Percentiles rank a stretch among this genome's conserved stretches.
Conservation (phyloP, 2,329 filamentous ascomycete species). For the Fusarium tjaetaba region DNA sequence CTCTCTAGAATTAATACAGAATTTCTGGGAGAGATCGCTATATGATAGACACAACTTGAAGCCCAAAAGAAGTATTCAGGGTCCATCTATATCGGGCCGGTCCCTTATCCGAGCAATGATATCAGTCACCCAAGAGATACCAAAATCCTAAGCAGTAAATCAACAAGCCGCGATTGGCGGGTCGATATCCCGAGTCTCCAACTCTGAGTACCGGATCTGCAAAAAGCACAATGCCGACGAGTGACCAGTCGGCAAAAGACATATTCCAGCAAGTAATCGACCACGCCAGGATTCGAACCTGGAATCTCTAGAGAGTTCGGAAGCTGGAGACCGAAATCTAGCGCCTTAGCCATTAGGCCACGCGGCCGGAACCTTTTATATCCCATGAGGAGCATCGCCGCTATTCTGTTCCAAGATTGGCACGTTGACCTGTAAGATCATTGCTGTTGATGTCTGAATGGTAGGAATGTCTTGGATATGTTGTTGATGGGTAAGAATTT, state of each 20-base stretch:
- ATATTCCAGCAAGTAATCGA: constrained; percentile 33
- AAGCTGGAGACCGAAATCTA: constrained; percentile 51
- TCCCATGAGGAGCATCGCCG: background rate
- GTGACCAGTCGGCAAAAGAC: background rate
- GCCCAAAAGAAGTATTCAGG: background rate
- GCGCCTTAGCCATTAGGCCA: constrained; percentile 57
- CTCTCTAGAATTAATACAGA: background rate
- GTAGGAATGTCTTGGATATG: background rate
- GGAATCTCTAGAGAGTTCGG: constrained; percentile 53
- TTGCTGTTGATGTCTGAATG: background rate
- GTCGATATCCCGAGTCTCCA: background rate
- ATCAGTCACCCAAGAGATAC: background rate
- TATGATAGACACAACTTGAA: background rate
- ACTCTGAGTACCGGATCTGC: background rate
- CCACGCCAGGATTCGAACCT: constrained; percentile 56
- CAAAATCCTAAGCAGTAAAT: background rate
- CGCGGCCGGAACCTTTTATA: constrained; percentile 46
- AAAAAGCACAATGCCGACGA: background rate
- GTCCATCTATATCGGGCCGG: background rate
- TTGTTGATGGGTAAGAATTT: too few species aligned
- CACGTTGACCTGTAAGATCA: rapidly evolving
- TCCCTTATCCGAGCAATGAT: constrained; percentile 1
- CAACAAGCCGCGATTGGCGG: background rate
- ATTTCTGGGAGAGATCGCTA: background rate
- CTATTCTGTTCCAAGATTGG: background rate